Evolutionary conservation across 1,139 yeast species (phyloP).

Genomic region (Yamadazyma sp.): DNA sequence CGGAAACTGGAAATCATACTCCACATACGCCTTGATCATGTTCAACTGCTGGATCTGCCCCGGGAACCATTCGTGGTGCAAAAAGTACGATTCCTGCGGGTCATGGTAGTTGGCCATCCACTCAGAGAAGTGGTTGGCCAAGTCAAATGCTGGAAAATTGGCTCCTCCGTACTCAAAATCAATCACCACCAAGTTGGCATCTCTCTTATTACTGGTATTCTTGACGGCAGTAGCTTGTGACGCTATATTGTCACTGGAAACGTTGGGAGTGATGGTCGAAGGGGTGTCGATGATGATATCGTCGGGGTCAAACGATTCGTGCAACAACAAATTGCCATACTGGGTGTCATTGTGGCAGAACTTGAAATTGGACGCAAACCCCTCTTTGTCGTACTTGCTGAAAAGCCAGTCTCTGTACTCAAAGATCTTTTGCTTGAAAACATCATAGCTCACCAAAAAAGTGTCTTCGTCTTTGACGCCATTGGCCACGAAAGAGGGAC

Average conservation of each 20-base stretch:
- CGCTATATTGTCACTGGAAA: slow-evolving; percentile 1
- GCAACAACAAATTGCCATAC: slow-evolving; percentile 80
- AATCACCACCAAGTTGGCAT: slow-evolving; percentile 81
- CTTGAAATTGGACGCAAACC: slow-evolving; percentile 51
- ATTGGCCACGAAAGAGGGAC: slow-evolving; percentile 26
- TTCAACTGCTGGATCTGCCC: slow-evolving; percentile 64
- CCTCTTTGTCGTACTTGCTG: slow-evolving; percentile 46
- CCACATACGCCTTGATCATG: slow-evolving; percentile 71
- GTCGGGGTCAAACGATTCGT: slow-evolving; percentile 32
- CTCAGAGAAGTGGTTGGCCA: slow-evolving; percentile 86
- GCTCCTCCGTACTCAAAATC: slow-evolving; percentile 96
- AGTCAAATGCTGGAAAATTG: slow-evolving; percentile 86
- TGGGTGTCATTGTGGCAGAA: slow-evolving; percentile 97
- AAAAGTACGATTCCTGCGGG: slow-evolving; percentile 56
- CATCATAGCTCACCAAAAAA: slow-evolving; percentile 48
- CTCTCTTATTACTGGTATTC: slow-evolving; percentile 43
- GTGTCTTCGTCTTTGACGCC: slow-evolving; percentile 38
- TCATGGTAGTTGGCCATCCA: slow-evolving; percentile 96
- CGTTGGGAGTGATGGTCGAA: slow-evolving; percentile 22
- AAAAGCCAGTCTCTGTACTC: slow-evolving; percentile 65
- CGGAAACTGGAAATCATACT: slow-evolving; percentile 46
- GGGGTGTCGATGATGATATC: slow-evolving; percentile 36
- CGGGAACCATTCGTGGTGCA: slow-evolving; percentile 64
- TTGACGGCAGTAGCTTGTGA: slow-evolving; percentile 16
- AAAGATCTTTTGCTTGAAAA: slow-evolving; percentile 47